These are phyloP conservation scores for Fomitopsis schrenkii DNA, from an alignment of 1,284 basidiomycete genomes.

Conservation along the genomic window DNA sequence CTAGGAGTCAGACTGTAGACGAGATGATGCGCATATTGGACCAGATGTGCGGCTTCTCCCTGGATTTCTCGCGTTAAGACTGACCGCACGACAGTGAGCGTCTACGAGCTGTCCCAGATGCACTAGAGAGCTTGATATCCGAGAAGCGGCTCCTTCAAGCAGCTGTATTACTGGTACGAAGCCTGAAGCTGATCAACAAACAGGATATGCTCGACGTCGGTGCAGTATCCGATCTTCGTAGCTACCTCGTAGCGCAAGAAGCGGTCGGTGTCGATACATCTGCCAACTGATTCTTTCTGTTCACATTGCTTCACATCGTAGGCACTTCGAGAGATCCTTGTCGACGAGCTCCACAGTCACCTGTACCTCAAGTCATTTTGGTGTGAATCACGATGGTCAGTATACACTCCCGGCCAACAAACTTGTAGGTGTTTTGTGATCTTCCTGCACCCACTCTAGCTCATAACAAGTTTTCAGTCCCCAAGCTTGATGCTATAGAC, in stretches of 20 bases:
- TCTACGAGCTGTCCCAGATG: constrained; percentile 88
- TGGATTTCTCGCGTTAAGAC: constrained; percentile 7
- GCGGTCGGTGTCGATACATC: constrained; percentile 46
- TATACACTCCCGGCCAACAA: constrained; percentile 81
- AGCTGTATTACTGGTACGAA: constrained; percentile 83
- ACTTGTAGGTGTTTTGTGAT: constrained; percentile 47
- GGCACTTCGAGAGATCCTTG: constrained; percentile 87
- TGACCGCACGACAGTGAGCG: constrained; percentile 61
- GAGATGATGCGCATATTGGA: constrained; percentile 91
- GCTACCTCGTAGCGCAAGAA: constrained; percentile 88
- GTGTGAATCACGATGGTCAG: constrained; percentile 89
- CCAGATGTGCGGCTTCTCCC: constrained; percentile 67
- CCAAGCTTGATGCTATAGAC: constrained; percentile 55
- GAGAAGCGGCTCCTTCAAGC: constrained; percentile 94
- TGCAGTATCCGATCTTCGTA: constrained; percentile 84
- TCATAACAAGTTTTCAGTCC: constrained; percentile 36
- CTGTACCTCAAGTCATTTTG: constrained; percentile 98
- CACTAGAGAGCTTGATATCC: constrained; percentile 90
- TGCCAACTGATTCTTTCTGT: background rate
- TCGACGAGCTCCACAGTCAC: constrained; percentile 96
- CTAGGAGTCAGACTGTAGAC: constrained; percentile 77
- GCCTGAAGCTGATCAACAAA: constrained; percentile 88
- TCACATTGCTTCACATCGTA: constrained; percentile 26
- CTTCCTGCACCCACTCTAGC: background rate
- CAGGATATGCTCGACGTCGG: constrained; percentile 94